These are phyloP conservation scores for Schizosaccharomyces cryophilus DNA, from an alignment of 805 yeast species.

Conservation along the genomic window DNA sequence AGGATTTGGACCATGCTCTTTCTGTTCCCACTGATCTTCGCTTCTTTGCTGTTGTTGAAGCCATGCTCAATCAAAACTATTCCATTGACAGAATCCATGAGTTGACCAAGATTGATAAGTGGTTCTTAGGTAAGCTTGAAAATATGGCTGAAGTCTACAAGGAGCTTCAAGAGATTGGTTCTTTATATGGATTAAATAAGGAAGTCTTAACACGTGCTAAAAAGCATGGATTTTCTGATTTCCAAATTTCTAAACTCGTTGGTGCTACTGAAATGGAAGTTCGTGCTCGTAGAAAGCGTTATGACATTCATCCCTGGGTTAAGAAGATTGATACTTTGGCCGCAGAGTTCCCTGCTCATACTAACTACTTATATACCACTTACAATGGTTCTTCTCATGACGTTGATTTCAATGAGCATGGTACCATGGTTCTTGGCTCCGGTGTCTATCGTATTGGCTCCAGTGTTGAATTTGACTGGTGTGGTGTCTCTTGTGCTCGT, in stretches of 20 bases:
- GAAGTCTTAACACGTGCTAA: slow-evolving; percentile 60
- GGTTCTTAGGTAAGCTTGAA: slow-evolving; percentile 84
- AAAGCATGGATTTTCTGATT: slow-evolving; percentile 85
- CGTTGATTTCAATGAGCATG: slow-evolving; percentile 70
- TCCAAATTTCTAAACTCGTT: slow-evolving; percentile 65
- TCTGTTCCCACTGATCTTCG: slow-evolving; percentile 84
- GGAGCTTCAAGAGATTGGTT: slow-evolving; percentile 35
- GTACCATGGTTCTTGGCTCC: slow-evolving; percentile 87
- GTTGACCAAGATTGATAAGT: slow-evolving; percentile 73
- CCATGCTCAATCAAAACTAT: slow-evolving; percentile 72
- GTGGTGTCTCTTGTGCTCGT: slow-evolving; percentile 93
- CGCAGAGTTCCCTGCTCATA: slow-evolving; percentile 92
- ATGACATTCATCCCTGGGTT: slow-evolving; percentile 65
- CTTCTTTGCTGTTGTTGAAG: slow-evolving; percentile 96
- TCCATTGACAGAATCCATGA: slow-evolving; percentile 83
- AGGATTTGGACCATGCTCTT: slow-evolving; percentile 54
- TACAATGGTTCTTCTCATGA: slow-evolving; percentile 81
- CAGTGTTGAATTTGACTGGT: slow-evolving; percentile 97
- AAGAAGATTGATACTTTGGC: slow-evolving; percentile 93
- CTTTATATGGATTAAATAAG: slow-evolving; percentile 33
- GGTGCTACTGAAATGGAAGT: slow-evolving; percentile 55
- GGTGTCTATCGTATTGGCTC: slow-evolving; percentile 98
- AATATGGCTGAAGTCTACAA: slow-evolving; percentile 79
- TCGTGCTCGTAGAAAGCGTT: slow-evolving; percentile 55
- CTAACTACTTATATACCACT: slow-evolving; percentile 84